Conservation (phyloP, 768 basidiomycete species). For the Trametes cubensis region DNA sequence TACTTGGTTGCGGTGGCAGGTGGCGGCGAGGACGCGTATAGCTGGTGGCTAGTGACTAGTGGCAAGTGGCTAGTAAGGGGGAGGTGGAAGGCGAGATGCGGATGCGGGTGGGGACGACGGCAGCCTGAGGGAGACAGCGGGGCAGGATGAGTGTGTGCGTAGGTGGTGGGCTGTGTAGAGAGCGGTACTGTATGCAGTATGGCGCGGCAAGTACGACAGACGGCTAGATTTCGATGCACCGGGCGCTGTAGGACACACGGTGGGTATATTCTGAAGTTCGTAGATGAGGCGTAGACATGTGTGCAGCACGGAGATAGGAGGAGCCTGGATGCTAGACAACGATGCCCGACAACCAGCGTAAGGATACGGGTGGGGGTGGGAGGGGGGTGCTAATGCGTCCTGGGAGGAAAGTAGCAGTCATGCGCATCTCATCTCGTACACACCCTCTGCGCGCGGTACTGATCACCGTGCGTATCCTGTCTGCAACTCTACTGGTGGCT, state of each 20-base stretch:
- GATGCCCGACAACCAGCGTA: too few relatives aligned
- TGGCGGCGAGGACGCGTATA: too few relatives aligned
- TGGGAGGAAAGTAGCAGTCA: not conserved
- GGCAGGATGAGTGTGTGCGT: not conserved
- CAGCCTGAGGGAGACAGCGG: not conserved
- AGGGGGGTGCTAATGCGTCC: constrained; percentile 4
- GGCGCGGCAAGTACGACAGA: constrained; percentile 3
- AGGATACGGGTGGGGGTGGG: not conserved
- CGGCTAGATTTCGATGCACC: constrained; percentile 20
- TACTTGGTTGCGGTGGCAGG: not conserved
- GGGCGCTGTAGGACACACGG: constrained; percentile 17
- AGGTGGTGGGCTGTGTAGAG: too few relatives aligned
- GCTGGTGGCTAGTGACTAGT: not conserved
- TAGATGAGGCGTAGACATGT: constrained; percentile 21
- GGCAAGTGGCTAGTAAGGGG: not conserved
- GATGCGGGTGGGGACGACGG: not conserved
- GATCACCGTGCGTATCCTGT: constrained; percentile 28
- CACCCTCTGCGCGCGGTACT: not conserved
- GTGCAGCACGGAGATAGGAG: constrained; percentile 6
- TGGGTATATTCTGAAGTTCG: constrained; percentile 23
- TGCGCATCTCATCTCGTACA: constrained; percentile 11
- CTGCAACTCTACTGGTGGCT: constrained; percentile 38
- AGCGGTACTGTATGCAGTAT: not conserved
- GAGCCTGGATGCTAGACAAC: not conserved
- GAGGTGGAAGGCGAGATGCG: too few relatives aligned